Percentiles rank a stretch among this genome's conserved stretches.
These are phyloP conservation scores for Ganoderma lingzhi DNA, from an alignment of 1,284 basidiomycete genomes.

Conservation along the genomic window DNA sequence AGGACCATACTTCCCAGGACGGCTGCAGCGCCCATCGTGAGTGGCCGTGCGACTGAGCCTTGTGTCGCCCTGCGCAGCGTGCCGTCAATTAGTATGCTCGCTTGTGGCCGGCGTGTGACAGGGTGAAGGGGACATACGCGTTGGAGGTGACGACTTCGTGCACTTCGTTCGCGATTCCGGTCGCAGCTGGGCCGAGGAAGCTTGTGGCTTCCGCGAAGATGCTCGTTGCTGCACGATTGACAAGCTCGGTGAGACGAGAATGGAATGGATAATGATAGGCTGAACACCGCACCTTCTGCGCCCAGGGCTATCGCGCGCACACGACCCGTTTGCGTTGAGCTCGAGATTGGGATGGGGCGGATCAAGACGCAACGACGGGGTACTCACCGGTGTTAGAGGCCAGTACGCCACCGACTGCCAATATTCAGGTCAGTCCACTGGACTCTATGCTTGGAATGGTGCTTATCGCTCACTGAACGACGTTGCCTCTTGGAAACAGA, in stretches of 20 bases:
- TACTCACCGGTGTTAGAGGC: conserved; percentile 8
- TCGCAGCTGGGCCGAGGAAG: conserved; percentile 1
- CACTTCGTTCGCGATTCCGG: not conserved
- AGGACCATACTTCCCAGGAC: conserved; percentile 1
- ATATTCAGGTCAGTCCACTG: not conserved
- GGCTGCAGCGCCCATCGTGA: not conserved
- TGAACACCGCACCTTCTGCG: not conserved
- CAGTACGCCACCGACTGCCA: not conserved
- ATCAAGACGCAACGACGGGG: not conserved
- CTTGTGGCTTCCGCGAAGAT: not conserved
- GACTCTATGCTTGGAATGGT: not conserved
- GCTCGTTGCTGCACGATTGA: not conserved
- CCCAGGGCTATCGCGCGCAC: not conserved
- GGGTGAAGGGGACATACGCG: not conserved
- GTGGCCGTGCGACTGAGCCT: not conserved
- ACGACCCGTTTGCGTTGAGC: too few species aligned
- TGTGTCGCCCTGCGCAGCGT: not conserved
- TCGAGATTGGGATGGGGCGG: too few species aligned
- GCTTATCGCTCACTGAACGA: not conserved
- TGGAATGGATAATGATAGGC: not conserved
- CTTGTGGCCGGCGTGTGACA: too few species aligned
- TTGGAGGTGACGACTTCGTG: not conserved
- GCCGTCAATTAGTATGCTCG: too few species aligned
- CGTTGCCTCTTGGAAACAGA: conserved; percentile 10
- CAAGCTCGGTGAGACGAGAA: not conserved